A percentile compares a stretch with the other conserved stretches of the same genome.
Conservation (phyloP, 169 alveolate genomes). For the Plasmodium gallinaceum region DNA sequence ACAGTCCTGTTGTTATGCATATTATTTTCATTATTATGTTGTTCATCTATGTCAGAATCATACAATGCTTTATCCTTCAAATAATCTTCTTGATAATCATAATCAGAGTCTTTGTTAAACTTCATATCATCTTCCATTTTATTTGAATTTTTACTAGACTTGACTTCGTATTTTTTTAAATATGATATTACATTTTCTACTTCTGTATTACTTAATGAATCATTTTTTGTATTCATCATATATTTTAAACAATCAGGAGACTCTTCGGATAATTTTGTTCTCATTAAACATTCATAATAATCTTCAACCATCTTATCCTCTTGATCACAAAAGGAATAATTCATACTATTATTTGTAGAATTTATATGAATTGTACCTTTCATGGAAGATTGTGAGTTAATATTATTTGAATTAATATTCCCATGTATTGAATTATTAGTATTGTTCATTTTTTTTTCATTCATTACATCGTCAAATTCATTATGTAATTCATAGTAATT, state of each 20-base stretch:
- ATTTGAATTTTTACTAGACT: conserved; percentile 17
- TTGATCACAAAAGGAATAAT: conserved; percentile 14
- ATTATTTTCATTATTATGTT: conserved; percentile 4
- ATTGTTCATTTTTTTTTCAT: conserved; percentile 23
- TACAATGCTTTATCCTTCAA: conserved; percentile 55
- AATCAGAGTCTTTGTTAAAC: conserved; percentile 37
- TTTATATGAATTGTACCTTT: conserved; percentile 27
- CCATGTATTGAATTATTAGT: conserved; percentile 19
- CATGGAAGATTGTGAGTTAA: conserved; percentile 3
- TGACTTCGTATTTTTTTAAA: conserved; percentile 53
- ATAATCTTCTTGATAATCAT: conserved; percentile 60
- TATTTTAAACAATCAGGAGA: conserved; percentile 39
- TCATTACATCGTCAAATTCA: conserved; percentile 44
- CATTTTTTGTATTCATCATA: conserved; percentile 43
- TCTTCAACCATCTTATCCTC: conserved; percentile 44
- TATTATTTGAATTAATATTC: not conserved
- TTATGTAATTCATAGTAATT: conserved; percentile 43
- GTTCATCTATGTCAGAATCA: conserved; percentile 65
- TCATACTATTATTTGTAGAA: conserved; percentile 13
- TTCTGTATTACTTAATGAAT: conserved; percentile 32
- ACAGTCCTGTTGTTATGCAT: not conserved
- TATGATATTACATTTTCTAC: conserved; percentile 52
- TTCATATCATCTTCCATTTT: conserved; percentile 27
- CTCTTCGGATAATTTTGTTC: conserved; percentile 54
- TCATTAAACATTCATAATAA: conserved; percentile 70